phyloP scores from a whole-genome alignment of 1,284 basidiomycete species.

The Ceratorhiza oryzae-sativae region DNA sequence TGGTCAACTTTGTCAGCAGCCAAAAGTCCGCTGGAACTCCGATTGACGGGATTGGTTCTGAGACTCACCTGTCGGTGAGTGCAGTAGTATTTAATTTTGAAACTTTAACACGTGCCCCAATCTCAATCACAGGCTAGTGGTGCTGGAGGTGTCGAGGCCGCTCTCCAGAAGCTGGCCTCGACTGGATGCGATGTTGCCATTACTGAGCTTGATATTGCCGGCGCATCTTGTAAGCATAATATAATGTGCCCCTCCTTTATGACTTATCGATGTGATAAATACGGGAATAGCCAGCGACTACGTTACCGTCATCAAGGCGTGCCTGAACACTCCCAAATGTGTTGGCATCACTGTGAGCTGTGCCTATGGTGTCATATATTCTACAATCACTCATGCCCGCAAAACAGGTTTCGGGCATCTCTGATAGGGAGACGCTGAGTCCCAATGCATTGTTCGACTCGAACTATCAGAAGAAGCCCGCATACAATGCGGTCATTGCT shows the following conservation, averaged over 20 bases:
- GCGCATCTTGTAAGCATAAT: not conserved
- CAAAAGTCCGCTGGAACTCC: slow-evolving; percentile 33
- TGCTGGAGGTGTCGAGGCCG: slow-evolving; percentile 60
- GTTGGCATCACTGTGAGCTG: slow-evolving; percentile 31
- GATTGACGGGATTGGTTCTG: slow-evolving; percentile 38
- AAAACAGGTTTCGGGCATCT: slow-evolving; percentile 46
- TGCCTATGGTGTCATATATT: not conserved
- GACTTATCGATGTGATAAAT: not conserved
- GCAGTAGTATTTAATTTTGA: slow-evolving; percentile 53
- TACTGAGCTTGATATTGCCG: slow-evolving; percentile 42
- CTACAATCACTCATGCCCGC: slow-evolving; percentile 51
- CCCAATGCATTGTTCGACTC: slow-evolving; percentile 37
- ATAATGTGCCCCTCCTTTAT: not conserved
- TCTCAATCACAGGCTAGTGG: slow-evolving; percentile 54
- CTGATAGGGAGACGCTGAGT: slow-evolving; percentile 29
- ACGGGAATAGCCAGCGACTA: not conserved
- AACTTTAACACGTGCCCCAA: not conserved
- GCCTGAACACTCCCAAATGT: slow-evolving; percentile 11
- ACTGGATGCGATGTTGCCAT: slow-evolving; percentile 41
- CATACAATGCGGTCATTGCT: slow-evolving; percentile 38
- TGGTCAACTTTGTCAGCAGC: slow-evolving; percentile 35
- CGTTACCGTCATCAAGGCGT: slow-evolving; percentile 17
- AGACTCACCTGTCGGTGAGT: slow-evolving; percentile 26
- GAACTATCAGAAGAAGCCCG: slow-evolving; percentile 39
- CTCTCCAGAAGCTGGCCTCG: slow-evolving; percentile 19